phyloP scores from a whole-genome alignment of 352 stramenopile species.

The Phytophthora gonapodyides region DNA sequence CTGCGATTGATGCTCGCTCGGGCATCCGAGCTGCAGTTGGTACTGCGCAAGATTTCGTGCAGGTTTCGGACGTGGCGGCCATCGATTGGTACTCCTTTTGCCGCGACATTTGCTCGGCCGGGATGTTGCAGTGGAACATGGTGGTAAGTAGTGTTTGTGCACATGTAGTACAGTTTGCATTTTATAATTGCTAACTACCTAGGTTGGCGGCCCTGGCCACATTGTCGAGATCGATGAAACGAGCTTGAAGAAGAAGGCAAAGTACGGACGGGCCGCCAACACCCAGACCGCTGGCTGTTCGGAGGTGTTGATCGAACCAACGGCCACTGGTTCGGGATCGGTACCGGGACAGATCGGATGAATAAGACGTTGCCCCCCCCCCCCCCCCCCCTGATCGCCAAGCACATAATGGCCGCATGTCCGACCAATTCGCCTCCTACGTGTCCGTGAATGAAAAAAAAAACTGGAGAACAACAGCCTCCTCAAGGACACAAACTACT shows the following conservation, averaged over 20 bases:
- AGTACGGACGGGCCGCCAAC: not conserved
- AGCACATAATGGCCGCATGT: slow-evolving; percentile 3
- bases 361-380: slow-evolving; percentile 3
- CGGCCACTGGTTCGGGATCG: slow-evolving; percentile 4
- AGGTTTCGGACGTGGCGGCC: no score
- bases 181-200: no score
- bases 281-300: slow-evolving; percentile 4
- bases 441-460: slow-evolving; percentile 12
- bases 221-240: slow-evolving; percentile 11
- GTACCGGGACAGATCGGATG: not conserved
- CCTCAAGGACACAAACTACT: slow-evolving; percentile 12
- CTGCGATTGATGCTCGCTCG: no score
- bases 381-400: no score
- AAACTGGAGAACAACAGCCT: slow-evolving; percentile 23
- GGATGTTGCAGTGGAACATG: no score
- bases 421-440: slow-evolving; percentile 30
- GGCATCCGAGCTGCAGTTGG: no score
- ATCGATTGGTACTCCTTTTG: no score
- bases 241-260: slow-evolving; percentile 5
- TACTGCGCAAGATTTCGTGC: no score
- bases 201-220: not conserved
- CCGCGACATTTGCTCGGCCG: no score
- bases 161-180: no score
- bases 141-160: no score
- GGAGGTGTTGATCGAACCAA: slow-evolving; percentile 6